These are phyloP conservation scores for Mycena kentingensis DNA, from an alignment of 768 basidiomycete species.

Conservation along the genomic window DNA sequence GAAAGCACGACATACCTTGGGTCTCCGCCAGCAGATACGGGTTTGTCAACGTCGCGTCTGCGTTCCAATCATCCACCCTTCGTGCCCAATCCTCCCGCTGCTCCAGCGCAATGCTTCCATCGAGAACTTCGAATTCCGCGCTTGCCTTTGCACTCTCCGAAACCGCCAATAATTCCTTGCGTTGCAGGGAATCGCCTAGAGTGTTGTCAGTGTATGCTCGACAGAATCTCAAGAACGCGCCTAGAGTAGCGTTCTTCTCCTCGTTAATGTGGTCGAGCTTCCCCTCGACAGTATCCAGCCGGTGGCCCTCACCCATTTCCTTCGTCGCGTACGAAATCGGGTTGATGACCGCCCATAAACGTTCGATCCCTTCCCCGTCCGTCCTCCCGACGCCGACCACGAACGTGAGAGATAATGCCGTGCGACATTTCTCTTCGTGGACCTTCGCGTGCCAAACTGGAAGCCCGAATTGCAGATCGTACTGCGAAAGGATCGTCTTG, in stretches of 20 bases:
- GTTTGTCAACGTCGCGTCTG: neutral
- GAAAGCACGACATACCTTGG: neutral
- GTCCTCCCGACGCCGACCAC: slow-evolving; percentile 9
- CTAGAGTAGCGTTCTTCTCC: slow-evolving; percentile 9
- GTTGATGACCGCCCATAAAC: slow-evolving; percentile 31
- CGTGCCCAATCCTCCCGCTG: neutral
- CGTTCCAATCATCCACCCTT: neutral
- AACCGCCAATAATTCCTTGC: neutral
- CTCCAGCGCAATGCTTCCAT: neutral
- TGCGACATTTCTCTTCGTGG: slow-evolving; percentile 17
- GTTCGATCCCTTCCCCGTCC: slow-evolving; percentile 22
- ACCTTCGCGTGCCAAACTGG: slow-evolving; percentile 21
- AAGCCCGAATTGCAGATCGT: neutral
- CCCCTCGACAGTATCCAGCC: slow-evolving; percentile 30
- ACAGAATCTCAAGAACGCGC: neutral
- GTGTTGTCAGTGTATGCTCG: neutral
- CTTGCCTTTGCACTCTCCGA: neutral
- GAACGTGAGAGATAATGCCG: slow-evolving; percentile 8
- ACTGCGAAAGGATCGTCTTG: neutral
- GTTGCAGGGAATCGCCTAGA: neutral
- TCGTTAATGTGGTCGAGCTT: slow-evolving; percentile 21
- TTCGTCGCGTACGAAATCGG: slow-evolving; percentile 24
- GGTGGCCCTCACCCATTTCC: slow-evolving; percentile 31
- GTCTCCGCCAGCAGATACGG: neutral
- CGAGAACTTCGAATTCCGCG: neutral